Conservation (phyloP, 345 rosid species). For the Noccaea caerulescens region DNA sequence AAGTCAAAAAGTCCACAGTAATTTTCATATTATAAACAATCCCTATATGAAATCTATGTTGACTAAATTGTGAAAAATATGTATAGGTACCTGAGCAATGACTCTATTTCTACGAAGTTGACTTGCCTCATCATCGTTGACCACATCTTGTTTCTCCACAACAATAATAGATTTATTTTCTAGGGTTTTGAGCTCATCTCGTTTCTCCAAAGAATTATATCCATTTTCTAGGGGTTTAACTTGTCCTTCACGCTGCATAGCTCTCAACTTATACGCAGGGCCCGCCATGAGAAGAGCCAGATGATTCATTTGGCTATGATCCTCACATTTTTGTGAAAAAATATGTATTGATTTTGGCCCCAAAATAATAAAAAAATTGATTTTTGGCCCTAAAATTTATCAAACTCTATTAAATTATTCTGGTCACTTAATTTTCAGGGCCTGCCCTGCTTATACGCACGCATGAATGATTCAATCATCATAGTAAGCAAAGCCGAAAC, state of each 20-base stretch:
- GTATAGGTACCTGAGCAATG: conserved; percentile 38
- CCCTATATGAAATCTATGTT: background rate
- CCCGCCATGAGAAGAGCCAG: too few relatives aligned
- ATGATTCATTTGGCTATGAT: too few relatives aligned
- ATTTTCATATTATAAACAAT: background rate
- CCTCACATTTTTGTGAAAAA: too few relatives aligned
- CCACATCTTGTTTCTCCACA: conserved; percentile 12
- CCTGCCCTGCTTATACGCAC: conserved; percentile 27
- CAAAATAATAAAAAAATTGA: too few relatives aligned
- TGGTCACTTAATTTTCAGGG: too few relatives aligned
- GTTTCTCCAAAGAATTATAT: background rate
- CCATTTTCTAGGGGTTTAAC: background rate
- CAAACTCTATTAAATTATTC: too few relatives aligned
- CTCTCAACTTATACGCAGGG: conserved; percentile 11
- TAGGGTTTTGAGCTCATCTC: conserved; percentile 20
- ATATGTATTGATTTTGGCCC: too few relatives aligned
- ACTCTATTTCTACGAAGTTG: conserved; percentile 35
- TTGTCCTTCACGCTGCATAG: background rate
- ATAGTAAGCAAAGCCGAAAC: conserved; percentile 39
- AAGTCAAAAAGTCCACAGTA: background rate
- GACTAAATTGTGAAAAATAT: background rate
- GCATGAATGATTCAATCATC: conserved; percentile 47
- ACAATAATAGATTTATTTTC: background rate
- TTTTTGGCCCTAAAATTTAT: too few relatives aligned
- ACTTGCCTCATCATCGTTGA: conserved; percentile 15